Base-by-base conservation (phyloP, 2,329 filamentous ascomycete genomes). In the Bipolaris victoriae region DNA sequence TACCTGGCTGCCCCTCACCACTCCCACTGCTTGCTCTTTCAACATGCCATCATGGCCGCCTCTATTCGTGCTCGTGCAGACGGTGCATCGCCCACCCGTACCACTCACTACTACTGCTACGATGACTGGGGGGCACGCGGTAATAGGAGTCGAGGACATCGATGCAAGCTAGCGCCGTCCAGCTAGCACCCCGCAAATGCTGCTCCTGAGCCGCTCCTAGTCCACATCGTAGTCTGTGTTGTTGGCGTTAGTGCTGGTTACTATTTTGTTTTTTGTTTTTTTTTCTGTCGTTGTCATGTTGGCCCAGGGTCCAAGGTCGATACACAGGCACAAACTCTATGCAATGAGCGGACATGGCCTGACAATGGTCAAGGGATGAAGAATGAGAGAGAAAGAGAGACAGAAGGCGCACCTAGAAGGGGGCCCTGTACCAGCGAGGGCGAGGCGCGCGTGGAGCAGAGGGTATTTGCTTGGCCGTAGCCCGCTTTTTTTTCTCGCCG, bases 1-100 rank as follows among this genome's bases (percentile, higher is more conserved):
- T 29, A 29, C 26, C 26, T 29, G 26, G 26, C 26, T 29, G 69
- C 69, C 64, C 57, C 60, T 60, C 63, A 67, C 63, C 63, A 57
- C 56, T 63, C 58, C 51, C 2, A 56, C 55, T 24, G 39, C 39
- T 3, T 24, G 11, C 20, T 22, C 22, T 24, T 3, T 9, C 39
- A 22, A 22, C 39, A 41, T 41, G 39, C 39, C 22, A 20, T 41
- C 26, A 29, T 29, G 26, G 9, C 26, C 2, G 26, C 26, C 39
- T 41, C 22, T 5, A 41, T 41, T 41, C 39, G 20, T 41, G 39
- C 39, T 41, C 39, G 20, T 22, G 39, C 15, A 22, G 39, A 41
- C 11, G 7, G 10, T 29, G 9, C 26, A 29, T 29, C 9, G 9
- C 26, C 26, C 26, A 26, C 26, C 26, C 9, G 26, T 29, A 29